Conservation (phyloP, 805 yeast species). For the Starmerella roubikii region DNA sequence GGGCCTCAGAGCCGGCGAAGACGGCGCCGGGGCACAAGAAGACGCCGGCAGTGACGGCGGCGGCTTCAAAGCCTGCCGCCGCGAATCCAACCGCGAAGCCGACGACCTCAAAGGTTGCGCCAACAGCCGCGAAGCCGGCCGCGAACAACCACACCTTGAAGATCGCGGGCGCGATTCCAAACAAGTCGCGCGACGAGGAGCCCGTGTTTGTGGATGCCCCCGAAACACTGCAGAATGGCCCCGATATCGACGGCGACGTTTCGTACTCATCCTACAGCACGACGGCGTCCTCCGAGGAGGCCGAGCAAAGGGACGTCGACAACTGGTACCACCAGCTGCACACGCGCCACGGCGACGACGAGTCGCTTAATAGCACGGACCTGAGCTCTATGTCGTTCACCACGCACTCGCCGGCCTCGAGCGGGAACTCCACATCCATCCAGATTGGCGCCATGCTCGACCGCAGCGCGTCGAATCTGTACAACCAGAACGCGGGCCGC, state of each 20-base stretch:
- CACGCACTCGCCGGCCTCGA: background rate
- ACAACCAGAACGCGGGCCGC: constrained; percentile 19
- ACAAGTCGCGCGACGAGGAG: background rate
- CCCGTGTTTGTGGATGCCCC: background rate
- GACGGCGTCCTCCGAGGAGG: constrained; percentile 17
- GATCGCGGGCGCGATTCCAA: background rate
- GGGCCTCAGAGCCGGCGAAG: constrained; percentile 20
- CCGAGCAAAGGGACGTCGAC: constrained; percentile 26
- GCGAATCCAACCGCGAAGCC: too few relatives aligned
- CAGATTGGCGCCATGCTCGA: constrained; percentile 21
- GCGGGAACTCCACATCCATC: constrained; percentile 11
- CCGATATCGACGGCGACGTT: background rate
- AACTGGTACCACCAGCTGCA: constrained; percentile 24
- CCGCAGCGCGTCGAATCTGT: constrained; percentile 14
- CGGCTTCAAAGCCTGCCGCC: too few relatives aligned
- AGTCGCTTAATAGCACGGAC: constrained; percentile 17
- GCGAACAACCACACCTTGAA: background rate
- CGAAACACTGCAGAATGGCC: background rate
- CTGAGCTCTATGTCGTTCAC: constrained; percentile 1
- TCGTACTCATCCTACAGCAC: background rate
- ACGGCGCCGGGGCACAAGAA: constrained; percentile 1
- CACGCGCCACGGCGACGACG: constrained; percentile 17
- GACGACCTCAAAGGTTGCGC: too few relatives aligned
- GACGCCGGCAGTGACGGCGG: background rate
- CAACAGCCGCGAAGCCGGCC: background rate